Base-by-base conservation (phyloP, 2,329 filamentous ascomycete species). In the Ophiocordyceps polyrhachis-furcata region DNA sequence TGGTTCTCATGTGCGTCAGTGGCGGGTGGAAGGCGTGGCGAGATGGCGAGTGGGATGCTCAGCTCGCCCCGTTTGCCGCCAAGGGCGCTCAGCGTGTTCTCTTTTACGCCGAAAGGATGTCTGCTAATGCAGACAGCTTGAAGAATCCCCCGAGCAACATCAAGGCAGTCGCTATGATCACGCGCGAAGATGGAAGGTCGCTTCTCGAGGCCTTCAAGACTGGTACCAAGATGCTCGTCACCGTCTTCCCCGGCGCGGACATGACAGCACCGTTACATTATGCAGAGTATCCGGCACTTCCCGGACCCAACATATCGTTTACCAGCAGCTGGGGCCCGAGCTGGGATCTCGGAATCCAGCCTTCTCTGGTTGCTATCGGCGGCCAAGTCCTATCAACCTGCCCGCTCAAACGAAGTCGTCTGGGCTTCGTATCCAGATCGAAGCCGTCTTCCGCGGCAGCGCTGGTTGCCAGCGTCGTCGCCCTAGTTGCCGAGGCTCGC, bases 41-140 rank as follows among this genome's bases (percentile, higher is more conserved):
- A 68, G 74, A 20, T 76, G 76, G 43, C 67, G 60, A 9, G 81
- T 76, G 55, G 65, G 65, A 0, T 78, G 76, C 47, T 61, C 79
- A 81, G 61, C 67, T 66, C 2, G 53, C 60, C 40, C 72, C 75
- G 47, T 70, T 71, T 4, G 67, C 62, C 3, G 66, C 63, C 8
- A 65, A 65, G 43, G 77, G 77, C 21, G 21, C 21, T 6, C 21
- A 23, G 21, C 21, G 21, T 23, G 21, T 23, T 6, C 21, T 23
- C 21, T 23, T 23, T 6, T 23, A 23, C 21, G 21, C 21, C 21
- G 21, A 23, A 23, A 23, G 21, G 21, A 23, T 23, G 21, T 23
- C 21, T 23, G 21, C 21, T 23, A 6, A 3, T 23, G 3, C 21
- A 6, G 6, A 23, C 21, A 23, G 21, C 21, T 4, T 28, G 9